Evolutionary conservation across 768 basidiomycete genomes (phyloP).

Genomic region (Roridomyces roridus): DNA sequence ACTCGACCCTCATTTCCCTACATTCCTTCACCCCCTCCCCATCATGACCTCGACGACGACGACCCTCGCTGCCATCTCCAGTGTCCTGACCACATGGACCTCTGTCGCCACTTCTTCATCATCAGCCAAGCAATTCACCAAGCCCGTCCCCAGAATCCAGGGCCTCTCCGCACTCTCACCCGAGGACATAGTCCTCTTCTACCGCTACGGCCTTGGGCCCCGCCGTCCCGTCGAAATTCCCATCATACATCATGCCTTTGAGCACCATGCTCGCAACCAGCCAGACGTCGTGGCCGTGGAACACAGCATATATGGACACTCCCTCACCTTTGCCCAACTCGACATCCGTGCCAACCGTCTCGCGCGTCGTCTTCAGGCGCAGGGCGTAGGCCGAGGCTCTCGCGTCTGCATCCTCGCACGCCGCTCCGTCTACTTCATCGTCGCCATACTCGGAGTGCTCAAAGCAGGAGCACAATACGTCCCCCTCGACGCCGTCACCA

Average conservation of each 20-base stretch:
- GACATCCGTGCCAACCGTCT: constrained; percentile 39
- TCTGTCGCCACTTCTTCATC: constrained; percentile 5
- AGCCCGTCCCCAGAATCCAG: constrained; percentile 13
- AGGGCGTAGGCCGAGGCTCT: constrained; percentile 46
- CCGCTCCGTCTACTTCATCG: constrained; percentile 48
- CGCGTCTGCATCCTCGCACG: constrained; percentile 53
- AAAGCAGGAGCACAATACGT: constrained; percentile 56
- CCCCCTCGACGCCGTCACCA: constrained; percentile 52
- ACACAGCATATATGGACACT: constrained; percentile 28
- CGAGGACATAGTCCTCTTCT: constrained; percentile 31
- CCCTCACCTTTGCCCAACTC: constrained; percentile 37
- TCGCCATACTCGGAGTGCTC: constrained; percentile 51
- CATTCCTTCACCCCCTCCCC: constrained; percentile 1
- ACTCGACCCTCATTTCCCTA: constrained; percentile 15
- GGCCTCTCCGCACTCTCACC: constrained; percentile 25
- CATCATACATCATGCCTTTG: constrained; percentile 34
- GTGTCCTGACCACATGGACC: constrained; percentile 10
- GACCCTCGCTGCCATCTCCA: not conserved
- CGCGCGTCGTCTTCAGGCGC: constrained; percentile 40
- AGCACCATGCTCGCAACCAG: constrained; percentile 29
- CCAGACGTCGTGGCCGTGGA: constrained; percentile 34
- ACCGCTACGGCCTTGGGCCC: constrained; percentile 29
- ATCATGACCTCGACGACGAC: constrained; percentile 15
- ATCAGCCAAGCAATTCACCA: constrained; percentile 13
- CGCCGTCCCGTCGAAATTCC: constrained; percentile 28